These are phyloP conservation scores for Umbilicus rupestris DNA, from an alignment of 164 flowering plant genomes.

Conservation along the genomic window DNA sequence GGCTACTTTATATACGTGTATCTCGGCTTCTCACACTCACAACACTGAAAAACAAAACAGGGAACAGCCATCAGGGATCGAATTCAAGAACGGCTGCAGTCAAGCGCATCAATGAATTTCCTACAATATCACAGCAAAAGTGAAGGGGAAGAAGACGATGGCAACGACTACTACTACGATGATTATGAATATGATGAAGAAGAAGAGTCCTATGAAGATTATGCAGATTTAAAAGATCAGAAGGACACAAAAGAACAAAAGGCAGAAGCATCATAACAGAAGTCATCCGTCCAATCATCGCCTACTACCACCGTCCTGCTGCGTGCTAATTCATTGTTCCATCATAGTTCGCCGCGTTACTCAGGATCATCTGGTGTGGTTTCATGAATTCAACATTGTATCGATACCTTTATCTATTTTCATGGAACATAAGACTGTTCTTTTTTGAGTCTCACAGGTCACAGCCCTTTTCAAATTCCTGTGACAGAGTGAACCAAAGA, in stretches of 20 bases:
- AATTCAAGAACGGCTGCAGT: constrained; percentile 34
- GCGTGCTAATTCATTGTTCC: too few relatives aligned
- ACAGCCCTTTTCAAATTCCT: too few relatives aligned
- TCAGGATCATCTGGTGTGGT: too few relatives aligned
- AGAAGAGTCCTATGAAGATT: constrained; percentile 4
- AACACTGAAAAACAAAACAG: constrained; percentile 15
- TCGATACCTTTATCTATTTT: too few relatives aligned
- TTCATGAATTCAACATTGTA: background rate
- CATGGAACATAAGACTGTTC: too few relatives aligned
- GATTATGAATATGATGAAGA: constrained; percentile 17
- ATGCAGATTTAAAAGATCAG: background rate
- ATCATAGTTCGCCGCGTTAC: too few relatives aligned
- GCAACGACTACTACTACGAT: constrained; percentile 17
- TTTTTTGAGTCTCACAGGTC: too few relatives aligned
- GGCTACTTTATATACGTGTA: too few relatives aligned
- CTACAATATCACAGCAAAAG: constrained; percentile 3
- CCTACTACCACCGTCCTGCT: background rate
- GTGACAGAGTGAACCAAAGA: too few relatives aligned
- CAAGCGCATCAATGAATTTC: constrained; percentile 21
- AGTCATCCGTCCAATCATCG: background rate
- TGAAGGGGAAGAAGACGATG: constrained; percentile 19
- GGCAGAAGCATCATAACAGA: background rate
- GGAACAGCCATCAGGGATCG: constrained; percentile 51
- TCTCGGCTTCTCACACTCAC: background rate
- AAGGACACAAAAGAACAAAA: background rate